A percentile compares a stretch with the other conserved stretches of the same genome.
Evolutionary conservation across 2,329 filamentous ascomycete species (phyloP).

Genomic region (Neonectria faginata): DNA sequence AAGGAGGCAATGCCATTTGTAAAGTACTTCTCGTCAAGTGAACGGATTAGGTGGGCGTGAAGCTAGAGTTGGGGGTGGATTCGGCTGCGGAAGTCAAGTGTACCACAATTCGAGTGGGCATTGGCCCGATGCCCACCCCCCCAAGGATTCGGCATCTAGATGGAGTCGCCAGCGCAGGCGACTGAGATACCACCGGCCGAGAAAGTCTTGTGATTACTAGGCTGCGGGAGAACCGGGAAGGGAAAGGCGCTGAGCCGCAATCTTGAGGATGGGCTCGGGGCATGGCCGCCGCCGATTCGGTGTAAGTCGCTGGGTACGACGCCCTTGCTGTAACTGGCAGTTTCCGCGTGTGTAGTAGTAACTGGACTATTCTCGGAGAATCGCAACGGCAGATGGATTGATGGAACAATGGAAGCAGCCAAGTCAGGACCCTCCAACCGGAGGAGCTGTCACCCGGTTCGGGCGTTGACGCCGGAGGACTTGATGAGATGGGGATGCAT

Average conservation of each 20-base stretch:
- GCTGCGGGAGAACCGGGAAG: constrained; percentile 30
- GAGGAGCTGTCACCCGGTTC: constrained; percentile 14
- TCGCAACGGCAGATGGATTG: neutral
- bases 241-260: constrained; percentile 19
- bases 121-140: constrained; percentile 41
- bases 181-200: constrained; percentile 27
- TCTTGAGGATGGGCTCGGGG: neutral
- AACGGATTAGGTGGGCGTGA: constrained; percentile 31
- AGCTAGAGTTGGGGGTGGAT: constrained; percentile 47
- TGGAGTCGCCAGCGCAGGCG: constrained; percentile 34
- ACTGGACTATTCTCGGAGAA: neutral
- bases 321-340: neutral
- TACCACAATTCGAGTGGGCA: constrained; percentile 38
- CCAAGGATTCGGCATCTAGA: constrained; percentile 36
- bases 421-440: neutral
- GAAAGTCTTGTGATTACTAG: constrained; percentile 17
- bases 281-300: neutral
- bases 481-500: constrained; percentile 28
- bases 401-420: neutral
- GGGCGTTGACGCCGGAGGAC: constrained; percentile 12
- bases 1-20: constrained; percentile 33
- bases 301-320: constrained; percentile 21
- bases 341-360: neutral
- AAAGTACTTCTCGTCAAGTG: constrained; percentile 33
- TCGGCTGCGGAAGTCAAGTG: constrained; percentile 45